Evolutionary conservation across 768 basidiomycete genomes (phyloP).

Genomic region (Amanita brunnescens): DNA sequence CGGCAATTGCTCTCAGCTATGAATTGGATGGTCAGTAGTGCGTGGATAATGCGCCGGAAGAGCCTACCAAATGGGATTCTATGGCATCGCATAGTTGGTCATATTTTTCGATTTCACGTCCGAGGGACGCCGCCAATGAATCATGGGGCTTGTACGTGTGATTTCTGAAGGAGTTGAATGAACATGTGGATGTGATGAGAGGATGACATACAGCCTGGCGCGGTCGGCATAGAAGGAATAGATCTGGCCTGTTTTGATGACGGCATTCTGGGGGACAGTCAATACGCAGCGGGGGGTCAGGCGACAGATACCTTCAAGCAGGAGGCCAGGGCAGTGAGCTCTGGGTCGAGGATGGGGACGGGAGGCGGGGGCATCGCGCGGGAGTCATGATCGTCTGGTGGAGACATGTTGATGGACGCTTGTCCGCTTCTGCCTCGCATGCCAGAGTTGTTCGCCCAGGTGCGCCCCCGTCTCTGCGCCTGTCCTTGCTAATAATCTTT

Average conservation of each 20-base stretch:
- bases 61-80: conserved; percentile 59
- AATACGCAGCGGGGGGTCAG: neutral
- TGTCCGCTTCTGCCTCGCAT: neutral
- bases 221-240: conserved; percentile 63
- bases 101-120: conserved; percentile 69
- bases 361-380: conserved; percentile 49
- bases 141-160: conserved; percentile 55
- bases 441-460: conserved; percentile 1
- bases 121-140: conserved; percentile 54
- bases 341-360: conserved; percentile 52
- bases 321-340: conserved; percentile 46
- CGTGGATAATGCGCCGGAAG: neutral
- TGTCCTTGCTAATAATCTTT: conserved; percentile 1
- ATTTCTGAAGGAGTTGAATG: conserved; percentile 14
- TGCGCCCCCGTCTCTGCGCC: neutral
- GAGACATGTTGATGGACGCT: neutral
- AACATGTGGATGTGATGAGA: neutral
- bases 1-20: conserved; percentile 68
- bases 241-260: conserved; percentile 62
- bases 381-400: conserved; percentile 24
- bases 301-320: conserved; percentile 45
- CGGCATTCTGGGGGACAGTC: conserved; percentile 39
- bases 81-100: conserved; percentile 75
- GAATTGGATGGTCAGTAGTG: conserved; percentile 1
- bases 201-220: conserved; percentile 45